Conservation (phyloP, 768 basidiomycete genomes). For the Phlebiopsis flavidoalba region DNA sequence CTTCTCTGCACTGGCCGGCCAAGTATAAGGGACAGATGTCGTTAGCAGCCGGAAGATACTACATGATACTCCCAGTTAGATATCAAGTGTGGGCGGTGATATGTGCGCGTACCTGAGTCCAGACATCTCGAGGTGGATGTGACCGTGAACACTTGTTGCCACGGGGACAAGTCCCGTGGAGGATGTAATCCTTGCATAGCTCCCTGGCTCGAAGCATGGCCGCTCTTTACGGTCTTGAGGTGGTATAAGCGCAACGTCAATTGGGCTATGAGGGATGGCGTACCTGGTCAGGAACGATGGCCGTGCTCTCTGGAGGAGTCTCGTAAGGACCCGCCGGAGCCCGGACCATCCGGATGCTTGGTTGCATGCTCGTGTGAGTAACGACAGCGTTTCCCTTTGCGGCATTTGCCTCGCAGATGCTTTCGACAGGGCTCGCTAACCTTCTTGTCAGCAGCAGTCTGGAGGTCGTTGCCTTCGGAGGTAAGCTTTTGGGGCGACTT, state of each 20-base stretch:
- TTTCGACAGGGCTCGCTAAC: too few species aligned
- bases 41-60: neutral
- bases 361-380: neutral
- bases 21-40: neutral
- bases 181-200: neutral
- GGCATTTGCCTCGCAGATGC: too few species aligned
- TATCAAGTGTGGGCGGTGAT: neutral
- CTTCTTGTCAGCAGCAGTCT: too few species aligned
- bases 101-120: neutral
- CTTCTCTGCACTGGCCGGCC: neutral
- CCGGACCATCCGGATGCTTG: neutral
- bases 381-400: neutral
- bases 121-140: neutral
- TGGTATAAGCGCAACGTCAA: neutral
- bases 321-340: neutral
- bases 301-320: neutral
- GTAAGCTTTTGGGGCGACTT: too few species aligned
- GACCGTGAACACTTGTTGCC: neutral
- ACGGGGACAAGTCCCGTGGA: neutral
- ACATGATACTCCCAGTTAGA: neutral
- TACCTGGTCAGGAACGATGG: neutral
- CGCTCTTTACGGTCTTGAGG: neutral
- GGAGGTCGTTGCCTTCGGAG: too few species aligned
- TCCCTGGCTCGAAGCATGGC: neutral
- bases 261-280: neutral